Evolutionary conservation across 2,329 filamentous ascomycete genomes (phyloP).

Genomic region (Ophiostoma piceae): DNA sequence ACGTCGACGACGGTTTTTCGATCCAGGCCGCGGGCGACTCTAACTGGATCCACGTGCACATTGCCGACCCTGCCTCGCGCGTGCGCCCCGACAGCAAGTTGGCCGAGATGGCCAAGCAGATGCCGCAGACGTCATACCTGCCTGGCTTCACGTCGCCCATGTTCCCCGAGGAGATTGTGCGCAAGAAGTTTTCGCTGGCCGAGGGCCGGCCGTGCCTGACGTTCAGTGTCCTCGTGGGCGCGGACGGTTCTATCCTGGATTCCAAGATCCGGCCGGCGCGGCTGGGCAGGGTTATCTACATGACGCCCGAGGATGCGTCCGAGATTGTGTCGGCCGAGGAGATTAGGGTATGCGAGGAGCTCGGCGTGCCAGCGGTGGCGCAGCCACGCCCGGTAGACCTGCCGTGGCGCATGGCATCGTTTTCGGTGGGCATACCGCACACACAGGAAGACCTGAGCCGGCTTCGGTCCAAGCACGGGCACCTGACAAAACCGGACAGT

Average conservation of each 20-base stretch:
- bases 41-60: conserved; percentile 70
- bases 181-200: conserved; percentile 51
- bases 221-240: conserved; percentile 55
- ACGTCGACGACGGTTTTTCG: conserved; percentile 77
- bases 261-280: conserved; percentile 50
- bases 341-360: conserved; percentile 9
- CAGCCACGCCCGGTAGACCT: conserved; percentile 17
- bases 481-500: conserved; percentile 39
- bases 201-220: conserved; percentile 51
- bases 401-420: conserved; percentile 22
- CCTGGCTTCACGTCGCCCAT: conserved; percentile 55
- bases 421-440: conserved; percentile 36
- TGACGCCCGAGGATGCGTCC: conserved; percentile 50
- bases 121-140: conserved; percentile 56
- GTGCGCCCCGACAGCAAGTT: conserved; percentile 56
- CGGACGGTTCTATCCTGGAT: conserved; percentile 49
- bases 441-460: neutral
- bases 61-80: conserved; percentile 71
- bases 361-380: neutral
- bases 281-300: conserved; percentile 48
- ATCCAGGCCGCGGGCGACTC: conserved; percentile 51
- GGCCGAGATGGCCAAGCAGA: conserved; percentile 55
- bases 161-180: conserved; percentile 49
- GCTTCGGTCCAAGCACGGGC: neutral
- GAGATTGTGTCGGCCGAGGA: conserved; percentile 34